phyloP scores from a whole-genome alignment of 2,329 filamentous ascomycete species.

The Ceratocystis colombiana region DNA sequence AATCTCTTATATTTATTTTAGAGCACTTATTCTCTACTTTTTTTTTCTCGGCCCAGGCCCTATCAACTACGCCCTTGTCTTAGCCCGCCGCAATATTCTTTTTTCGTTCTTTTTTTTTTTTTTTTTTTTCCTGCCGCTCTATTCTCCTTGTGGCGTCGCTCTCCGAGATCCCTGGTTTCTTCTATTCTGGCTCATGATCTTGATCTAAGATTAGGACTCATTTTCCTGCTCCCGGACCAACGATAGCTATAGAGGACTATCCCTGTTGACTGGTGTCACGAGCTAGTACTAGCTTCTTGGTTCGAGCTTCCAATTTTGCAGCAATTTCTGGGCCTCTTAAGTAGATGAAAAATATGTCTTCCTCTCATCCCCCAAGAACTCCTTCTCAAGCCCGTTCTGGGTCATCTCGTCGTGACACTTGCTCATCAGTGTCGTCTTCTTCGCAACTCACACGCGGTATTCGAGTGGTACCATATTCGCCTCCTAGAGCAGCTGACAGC shows the following conservation, averaged over 20 bases:
- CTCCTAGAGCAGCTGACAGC: conserved; percentile 34
- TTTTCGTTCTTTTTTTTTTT: conserved; percentile 5
- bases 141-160: conserved; percentile 1
- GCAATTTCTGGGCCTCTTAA: not conserved
- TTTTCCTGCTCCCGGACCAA: conserved; percentile 4
- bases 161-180: not conserved
- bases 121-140: not conserved
- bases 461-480: conserved; percentile 42
- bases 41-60: not conserved
- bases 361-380: conserved; percentile 28
- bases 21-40: not conserved
- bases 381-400: conserved; percentile 25
- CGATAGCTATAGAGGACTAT: conserved; percentile 9
- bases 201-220: conserved; percentile 19
- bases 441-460: conserved; percentile 36
- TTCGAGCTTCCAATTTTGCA: not conserved
- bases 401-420: conserved; percentile 23
- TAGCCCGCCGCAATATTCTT: conserved; percentile 3
- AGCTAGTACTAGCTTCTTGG: not conserved
- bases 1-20: not conserved
- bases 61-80: not conserved
- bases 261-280: conserved; percentile 11
- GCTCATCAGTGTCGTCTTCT: conserved; percentile 24
- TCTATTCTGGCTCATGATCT: conserved; percentile 14
- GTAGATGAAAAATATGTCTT: conserved; percentile 12